Conservation (phyloP, 176 grass and related monocot genomes). For the Raddia distichophylla region DNA sequence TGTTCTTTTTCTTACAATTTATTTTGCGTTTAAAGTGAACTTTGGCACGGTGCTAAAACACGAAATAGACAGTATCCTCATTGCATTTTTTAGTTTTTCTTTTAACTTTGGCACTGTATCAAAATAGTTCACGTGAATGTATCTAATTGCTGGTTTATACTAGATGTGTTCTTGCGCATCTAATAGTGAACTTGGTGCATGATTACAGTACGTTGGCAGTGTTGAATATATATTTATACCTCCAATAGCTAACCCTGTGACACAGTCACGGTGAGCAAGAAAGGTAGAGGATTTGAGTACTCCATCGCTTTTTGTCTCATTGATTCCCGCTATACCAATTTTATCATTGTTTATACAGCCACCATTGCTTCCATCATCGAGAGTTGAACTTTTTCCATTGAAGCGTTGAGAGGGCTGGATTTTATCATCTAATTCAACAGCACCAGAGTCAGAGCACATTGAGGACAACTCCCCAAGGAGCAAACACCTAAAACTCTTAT, state of each 20-base stretch:
- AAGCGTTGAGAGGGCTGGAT: conserved; percentile 25
- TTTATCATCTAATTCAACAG: conserved; percentile 38
- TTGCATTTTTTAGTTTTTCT: background rate
- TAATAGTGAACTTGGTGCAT: background rate
- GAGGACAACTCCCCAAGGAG: conserved; percentile 57
- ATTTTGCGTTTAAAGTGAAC: background rate
- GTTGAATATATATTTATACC: conserved; percentile 63
- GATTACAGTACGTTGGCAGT: background rate
- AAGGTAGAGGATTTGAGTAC: conserved; percentile 52
- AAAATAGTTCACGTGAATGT: background rate
- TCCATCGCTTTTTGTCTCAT: conserved; percentile 15
- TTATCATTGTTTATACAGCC: conserved; percentile 22
- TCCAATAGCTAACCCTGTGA: conserved; percentile 81
- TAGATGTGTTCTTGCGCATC: background rate
- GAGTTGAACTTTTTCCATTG: conserved; percentile 35
- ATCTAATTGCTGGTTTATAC: background rate
- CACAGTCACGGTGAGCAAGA: conserved; percentile 76
- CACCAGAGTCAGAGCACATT: conserved; percentile 22
- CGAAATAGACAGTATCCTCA: background rate
- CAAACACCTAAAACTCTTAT: conserved; percentile 57
- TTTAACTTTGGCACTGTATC: background rate
- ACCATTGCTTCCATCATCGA: conserved; percentile 29
- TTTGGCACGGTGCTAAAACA: conserved; percentile 5
- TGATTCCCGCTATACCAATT: conserved; percentile 29
- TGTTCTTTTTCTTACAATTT: background rate